Conservation (phyloP, 805 yeast species). For the Spathaspora sp. region DNA sequence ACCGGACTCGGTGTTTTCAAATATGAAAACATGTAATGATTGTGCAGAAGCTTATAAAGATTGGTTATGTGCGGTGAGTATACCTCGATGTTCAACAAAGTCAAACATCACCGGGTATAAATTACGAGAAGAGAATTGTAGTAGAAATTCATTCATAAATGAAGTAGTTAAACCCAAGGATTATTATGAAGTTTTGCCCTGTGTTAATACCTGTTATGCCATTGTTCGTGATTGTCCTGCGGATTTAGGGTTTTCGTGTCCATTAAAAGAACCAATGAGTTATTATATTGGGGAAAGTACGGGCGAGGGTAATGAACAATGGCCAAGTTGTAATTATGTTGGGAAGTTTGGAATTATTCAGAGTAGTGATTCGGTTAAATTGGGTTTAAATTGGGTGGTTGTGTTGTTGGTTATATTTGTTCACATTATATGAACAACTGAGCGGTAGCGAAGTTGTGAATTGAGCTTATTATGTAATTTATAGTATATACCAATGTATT, state of each 20-base stretch:
- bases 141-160: constrained; percentile 62
- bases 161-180: constrained; percentile 47
- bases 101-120: constrained; percentile 43
- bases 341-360: constrained; percentile 15
- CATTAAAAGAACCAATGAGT: constrained; percentile 40
- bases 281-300: constrained; percentile 37
- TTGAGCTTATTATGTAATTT: no score
- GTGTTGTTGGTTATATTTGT: constrained; percentile 4
- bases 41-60: constrained; percentile 69
- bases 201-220: constrained; percentile 73
- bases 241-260: constrained; percentile 72
- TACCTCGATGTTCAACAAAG: constrained; percentile 76
- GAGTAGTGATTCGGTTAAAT: neutral
- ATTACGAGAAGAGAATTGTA: constrained; percentile 42
- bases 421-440: constrained; percentile 1
- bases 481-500: no score
- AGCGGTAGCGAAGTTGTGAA: no score
- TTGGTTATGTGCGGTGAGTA: constrained; percentile 88
- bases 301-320: constrained; percentile 14
- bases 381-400: neutral
- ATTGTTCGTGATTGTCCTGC: constrained; percentile 85
- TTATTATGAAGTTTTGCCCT: constrained; percentile 84
- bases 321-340: constrained; percentile 36
- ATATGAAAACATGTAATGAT: constrained; percentile 66
- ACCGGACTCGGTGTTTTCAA: constrained; percentile 65